These are phyloP conservation scores for Lepiota venenata DNA, from an alignment of 768 basidiomycete genomes.

Conservation along the genomic window DNA sequence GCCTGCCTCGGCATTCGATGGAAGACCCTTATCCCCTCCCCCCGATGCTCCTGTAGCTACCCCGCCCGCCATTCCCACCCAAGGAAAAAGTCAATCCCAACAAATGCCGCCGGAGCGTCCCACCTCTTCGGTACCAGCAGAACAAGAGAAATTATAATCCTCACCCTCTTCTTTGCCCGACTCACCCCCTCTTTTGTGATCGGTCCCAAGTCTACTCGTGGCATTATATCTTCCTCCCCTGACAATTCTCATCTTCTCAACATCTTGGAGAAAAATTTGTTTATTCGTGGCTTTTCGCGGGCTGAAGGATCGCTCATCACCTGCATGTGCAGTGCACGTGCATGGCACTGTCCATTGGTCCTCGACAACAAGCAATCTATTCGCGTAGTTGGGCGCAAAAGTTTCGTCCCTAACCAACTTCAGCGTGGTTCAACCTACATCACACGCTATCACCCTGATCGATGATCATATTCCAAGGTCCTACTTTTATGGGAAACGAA, in stretches of 20 bases:
- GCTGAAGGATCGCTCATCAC: constrained; percentile 6
- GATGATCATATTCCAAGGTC: constrained; percentile 15
- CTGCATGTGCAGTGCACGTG: constrained; percentile 6
- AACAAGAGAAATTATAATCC: constrained; percentile 41
- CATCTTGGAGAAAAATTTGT: constrained; percentile 9
- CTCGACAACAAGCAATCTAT: not conserved
- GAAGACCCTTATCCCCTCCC: constrained; percentile 60
- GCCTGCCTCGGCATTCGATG: constrained; percentile 50
- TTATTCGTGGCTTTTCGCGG: constrained; percentile 8
- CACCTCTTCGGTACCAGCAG: constrained; percentile 44
- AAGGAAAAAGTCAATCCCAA: constrained; percentile 57
- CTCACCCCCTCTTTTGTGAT: constrained; percentile 21
- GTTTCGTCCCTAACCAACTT: constrained; percentile 9
- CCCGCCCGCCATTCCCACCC: constrained; percentile 46
- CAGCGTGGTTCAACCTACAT: constrained; percentile 19
- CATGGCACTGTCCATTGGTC: not conserved
- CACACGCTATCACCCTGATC: constrained; percentile 24
- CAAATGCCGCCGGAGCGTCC: constrained; percentile 64
- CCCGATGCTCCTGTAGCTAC: constrained; percentile 45
- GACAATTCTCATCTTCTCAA: constrained; percentile 1
- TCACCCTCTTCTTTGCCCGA: constrained; percentile 31
- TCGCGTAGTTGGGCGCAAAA: not conserved
- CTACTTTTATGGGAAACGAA: constrained; percentile 13
- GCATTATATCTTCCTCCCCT: constrained; percentile 14
- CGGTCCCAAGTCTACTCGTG: constrained; percentile 16